These are phyloP conservation scores for Oryza officinalis DNA, from an alignment of 176 grass and related monocot genomes.

Conservation along the genomic window DNA sequence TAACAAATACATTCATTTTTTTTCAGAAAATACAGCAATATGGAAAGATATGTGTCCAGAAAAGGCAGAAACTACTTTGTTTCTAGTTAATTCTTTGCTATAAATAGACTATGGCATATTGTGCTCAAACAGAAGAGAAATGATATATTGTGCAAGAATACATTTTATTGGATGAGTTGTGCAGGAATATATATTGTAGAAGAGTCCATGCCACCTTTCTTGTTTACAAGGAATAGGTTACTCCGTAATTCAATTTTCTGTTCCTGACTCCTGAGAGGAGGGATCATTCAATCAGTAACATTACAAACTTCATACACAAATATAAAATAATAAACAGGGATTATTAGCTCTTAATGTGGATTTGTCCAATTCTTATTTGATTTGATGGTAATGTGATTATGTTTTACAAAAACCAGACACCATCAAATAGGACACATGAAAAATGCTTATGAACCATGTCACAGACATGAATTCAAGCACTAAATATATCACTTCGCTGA, in stretches of 20 bases:
- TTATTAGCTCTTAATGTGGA: background rate
- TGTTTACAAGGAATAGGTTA: background rate
- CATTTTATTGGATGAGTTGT: background rate
- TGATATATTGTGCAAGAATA: background rate
- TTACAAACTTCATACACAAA: background rate
- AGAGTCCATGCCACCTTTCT: background rate
- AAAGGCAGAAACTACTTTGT: too few relatives aligned
- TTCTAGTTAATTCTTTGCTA: too few relatives aligned
- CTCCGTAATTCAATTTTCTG: background rate
- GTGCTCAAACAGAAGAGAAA: background rate
- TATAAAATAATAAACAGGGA: background rate
- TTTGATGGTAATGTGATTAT: background rate
- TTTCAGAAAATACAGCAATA: background rate
- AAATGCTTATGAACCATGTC: too few relatives aligned
- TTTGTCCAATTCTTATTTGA: background rate
- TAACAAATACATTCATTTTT: background rate
- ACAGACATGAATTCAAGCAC: background rate
- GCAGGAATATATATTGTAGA: background rate
- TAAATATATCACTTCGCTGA: background rate
- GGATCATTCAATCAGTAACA: background rate
- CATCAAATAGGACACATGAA: background rate
- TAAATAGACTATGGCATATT: background rate
- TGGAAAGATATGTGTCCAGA: too few relatives aligned
- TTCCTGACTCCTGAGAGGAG: background rate
- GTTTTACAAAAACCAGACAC: background rate